Evolutionary conservation across 331 rosid genomes (phyloP), one percentile per base, ranked within the genome.

Genomic region (Acacia pycnantha): DNA sequence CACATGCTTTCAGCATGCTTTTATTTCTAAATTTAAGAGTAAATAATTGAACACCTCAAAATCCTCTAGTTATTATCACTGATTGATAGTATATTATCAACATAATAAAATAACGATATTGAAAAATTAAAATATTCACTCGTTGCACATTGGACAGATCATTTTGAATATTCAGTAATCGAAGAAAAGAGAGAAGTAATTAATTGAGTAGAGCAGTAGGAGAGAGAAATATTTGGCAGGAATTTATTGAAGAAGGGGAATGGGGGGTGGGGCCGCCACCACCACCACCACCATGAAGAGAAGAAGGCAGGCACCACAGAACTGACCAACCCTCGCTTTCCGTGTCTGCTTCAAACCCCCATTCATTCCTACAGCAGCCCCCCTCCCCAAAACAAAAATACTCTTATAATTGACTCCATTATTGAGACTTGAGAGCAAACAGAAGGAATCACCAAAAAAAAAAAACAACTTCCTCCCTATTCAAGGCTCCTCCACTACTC

Each of bases 251-350:
- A 31, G 70, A 65, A 1, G 8, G 43, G 11, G 22, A 29, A 29
- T 37, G 19, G 7, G 43, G 78, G 22, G 37, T 12, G 68, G 80
- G 62, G 86, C 70, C 82, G 1, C 79, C 69, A 22, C 74, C 62
- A 12, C 37, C n/a, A 70, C 70, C 82, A 2, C 77, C 69, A 44
- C 74, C 62, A 16, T 37, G 27, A 75, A 81, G 81, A 26, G 51
- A 66, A 62, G 44, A 65, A 64, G 75, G 84, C 24, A 58, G 83
- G 70, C 73, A 59, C 31, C 11, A 11, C 31, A 70, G 77, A 87
- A 75, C 82, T 82, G 90, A 84, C 74, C 11, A 10, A 73, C 35
- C 35, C 67, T 4, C 35, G 7, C 35, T 61, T 24, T 26, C 35
- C 26, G 16, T 61, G 35, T 61, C 7, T 24, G 37, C 67, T 4